Evolutionary conservation across 106 monocot genomes (phyloP), one percentile per base, ranked within the genome.

Genomic region (Allium sativum): DNA sequence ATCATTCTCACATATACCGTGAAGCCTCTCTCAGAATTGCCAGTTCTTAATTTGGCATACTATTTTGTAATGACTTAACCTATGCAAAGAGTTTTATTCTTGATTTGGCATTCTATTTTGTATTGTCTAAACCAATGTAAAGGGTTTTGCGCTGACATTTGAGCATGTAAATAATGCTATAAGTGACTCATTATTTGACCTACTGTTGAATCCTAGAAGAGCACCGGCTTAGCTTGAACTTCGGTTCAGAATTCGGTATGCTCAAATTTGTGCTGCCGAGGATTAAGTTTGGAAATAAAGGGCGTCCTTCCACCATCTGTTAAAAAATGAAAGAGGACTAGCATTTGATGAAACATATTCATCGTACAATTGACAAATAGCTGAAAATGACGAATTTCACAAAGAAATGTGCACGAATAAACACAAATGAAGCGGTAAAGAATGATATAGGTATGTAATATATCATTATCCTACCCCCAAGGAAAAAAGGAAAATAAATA

Each of bases 301-400:
- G 10, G 16, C 67, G 16, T 45, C 67, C 67, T 56, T 68, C 67
- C 53, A 68, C 10, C 67, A 68, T 68, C 67, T 68, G 67, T 68
- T 45, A 55, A 45, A 58, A 58, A 42, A 41, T 42, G 13, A 50
- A 12, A 41, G 40, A 58, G 40, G 42, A 12, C n/a, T 19, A 55
- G 8, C 55, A 55, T 22, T 44, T 15, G 16, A 12, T 7, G 31
- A 31, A 31, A 31, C 5, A 31, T 31, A 12, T 44, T 60, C 13
- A 60, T 60, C 60, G 14, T 9, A 3, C n/a, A n/a, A n/a, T n/a
- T n/a, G n/a, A n/a, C n/a, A n/a, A 15, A 55, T 18, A 6, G 5
- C 18, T 19, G 2, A 55, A 19, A 19, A 55, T 17, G 18, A 13
- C 14, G 0, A 55, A 55, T 13, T 1, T 17, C 17, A 55, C 18